phyloP scores from a whole-genome alignment of 2,329 filamentous ascomycete genomes.

The Xylaria sp. region DNA sequence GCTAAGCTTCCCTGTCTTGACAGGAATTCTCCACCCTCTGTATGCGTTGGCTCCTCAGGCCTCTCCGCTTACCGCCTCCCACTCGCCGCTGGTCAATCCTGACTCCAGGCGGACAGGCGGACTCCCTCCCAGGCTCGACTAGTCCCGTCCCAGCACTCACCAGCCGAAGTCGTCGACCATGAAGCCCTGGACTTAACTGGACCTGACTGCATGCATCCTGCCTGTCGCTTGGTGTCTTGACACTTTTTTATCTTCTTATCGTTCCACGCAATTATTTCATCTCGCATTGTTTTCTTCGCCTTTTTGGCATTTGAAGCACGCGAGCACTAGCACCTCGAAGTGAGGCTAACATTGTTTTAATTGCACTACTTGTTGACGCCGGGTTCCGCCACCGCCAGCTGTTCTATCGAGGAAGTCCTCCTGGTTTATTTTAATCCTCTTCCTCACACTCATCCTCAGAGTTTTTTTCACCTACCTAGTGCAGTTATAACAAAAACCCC shows the following conservation, averaged over 20 bases:
- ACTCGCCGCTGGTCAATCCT: conserved; percentile 23
- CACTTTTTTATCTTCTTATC: conserved; percentile 7
- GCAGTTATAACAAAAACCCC: neutral
- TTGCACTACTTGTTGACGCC: conserved; percentile 31
- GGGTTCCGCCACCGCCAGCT: conserved; percentile 23
- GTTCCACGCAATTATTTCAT: conserved; percentile 20
- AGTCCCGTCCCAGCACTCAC: conserved; percentile 3
- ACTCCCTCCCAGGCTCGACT: neutral
- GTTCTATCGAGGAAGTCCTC: neutral
- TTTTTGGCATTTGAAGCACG: conserved; percentile 20
- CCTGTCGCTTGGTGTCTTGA: conserved; percentile 24
- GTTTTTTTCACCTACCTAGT: neutral
- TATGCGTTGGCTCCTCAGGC: conserved; percentile 30
- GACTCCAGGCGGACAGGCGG: neutral
- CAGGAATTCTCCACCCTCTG: conserved; percentile 26
- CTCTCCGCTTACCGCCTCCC: conserved; percentile 34
- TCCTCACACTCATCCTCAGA: neutral
- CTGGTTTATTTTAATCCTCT: neutral
- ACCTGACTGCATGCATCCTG: conserved; percentile 23
- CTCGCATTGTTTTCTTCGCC: conserved; percentile 11
- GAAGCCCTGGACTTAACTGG: conserved; percentile 19
- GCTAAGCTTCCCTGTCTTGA: conserved; percentile 20
- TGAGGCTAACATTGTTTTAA: conserved; percentile 36
- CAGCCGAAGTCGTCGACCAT: conserved; percentile 19
- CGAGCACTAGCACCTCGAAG: conserved; percentile 30